Base-by-base conservation (phyloP, 768 basidiomycete genomes). In the Glaciozyma antarctica region DNA sequence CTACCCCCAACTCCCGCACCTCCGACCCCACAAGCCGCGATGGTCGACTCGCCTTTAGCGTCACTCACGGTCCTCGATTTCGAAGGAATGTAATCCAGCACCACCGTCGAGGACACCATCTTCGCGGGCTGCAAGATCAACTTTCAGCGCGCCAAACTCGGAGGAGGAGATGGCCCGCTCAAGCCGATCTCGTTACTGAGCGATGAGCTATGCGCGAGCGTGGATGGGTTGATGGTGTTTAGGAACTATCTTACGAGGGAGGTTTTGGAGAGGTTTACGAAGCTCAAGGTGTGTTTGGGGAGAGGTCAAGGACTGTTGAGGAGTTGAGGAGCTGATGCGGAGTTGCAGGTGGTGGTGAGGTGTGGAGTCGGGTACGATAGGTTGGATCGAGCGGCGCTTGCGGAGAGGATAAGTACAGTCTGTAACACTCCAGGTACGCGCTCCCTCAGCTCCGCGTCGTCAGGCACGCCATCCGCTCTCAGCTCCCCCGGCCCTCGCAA, bases 281-380 rank as follows among this genome's bases (percentile, higher is more conserved):
- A 57, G 41, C 41, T 57, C 12, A 57, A 57, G 56, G 56, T 57
- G 26, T 22, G 48, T 34, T 34, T 71, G 22, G 55, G 38, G 24
- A 49, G 24, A 38, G 53, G 66, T 49, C 66, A 70, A 15, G 43
- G 67, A 7, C n/a, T n/a, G n/a, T n/a, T n/a, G n/a, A n/a, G n/a
- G n/a, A n/a, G n/a, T n/a, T n/a, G n/a, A n/a, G n/a, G n/a, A n/a
- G 44, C 62, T 34, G 34, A 34, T 34, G 34, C 34, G 34, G 5
- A 5, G 5, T 34, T 72, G 7, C 68, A 68, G 47, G 71, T 72
- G 0, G 62, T 66, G 0, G 62, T 73, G 1, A 58, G 67, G 1
- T 55, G 57, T 53, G 72, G 72, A 15, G 72, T 72, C 1, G 72
- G 72, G 0, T 72, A 70, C 38, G 72, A 73, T 34, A 45, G 67